A percentile compares a stretch with the other conserved stretches of the same genome.
Evolutionary conservation across 1,284 basidiomycete genomes (phyloP).

Genomic region (Heterobasidion annosum): DNA sequence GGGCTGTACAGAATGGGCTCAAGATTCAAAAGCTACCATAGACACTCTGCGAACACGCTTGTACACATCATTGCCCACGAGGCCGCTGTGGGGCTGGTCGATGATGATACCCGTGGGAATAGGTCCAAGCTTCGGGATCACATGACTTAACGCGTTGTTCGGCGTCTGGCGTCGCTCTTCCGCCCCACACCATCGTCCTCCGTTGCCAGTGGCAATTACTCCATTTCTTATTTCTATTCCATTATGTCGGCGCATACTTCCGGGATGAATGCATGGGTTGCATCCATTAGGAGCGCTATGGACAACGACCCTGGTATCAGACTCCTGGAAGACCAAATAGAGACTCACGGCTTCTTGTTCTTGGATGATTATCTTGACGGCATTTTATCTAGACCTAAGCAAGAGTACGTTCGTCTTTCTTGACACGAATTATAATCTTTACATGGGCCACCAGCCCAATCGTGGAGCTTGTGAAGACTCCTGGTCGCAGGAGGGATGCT

Average conservation of each 20-base stretch:
- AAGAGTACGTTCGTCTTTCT: slow-evolving; percentile 38
- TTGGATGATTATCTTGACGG: slow-evolving; percentile 70
- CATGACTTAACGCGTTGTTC: slow-evolving; percentile 8
- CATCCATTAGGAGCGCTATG: slow-evolving; percentile 58
- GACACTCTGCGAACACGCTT: background rate
- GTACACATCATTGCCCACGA: too few species aligned
- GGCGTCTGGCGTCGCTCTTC: background rate
- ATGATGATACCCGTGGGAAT: too few species aligned
- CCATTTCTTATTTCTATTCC: background rate
- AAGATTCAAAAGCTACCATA: background rate
- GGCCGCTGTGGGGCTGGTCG: too few species aligned
- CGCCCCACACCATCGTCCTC: background rate
- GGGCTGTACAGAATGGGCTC: background rate
- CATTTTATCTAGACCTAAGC: slow-evolving; percentile 53
- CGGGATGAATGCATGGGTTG: slow-evolving; percentile 42
- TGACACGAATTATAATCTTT: background rate
- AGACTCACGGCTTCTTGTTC: slow-evolving; percentile 66
- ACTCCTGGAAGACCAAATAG: slow-evolving; percentile 62
- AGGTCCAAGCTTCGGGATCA: slow-evolving; percentile 4
- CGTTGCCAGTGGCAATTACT: background rate
- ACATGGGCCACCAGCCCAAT: slow-evolving; percentile 37
- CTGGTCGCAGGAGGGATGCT: slow-evolving; percentile 55
- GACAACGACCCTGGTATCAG: slow-evolving; percentile 61
- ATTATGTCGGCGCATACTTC: background rate
- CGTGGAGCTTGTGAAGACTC: slow-evolving; percentile 78